Conservation (phyloP, 441 rosid species). For the Erodium trifolium region DNA sequence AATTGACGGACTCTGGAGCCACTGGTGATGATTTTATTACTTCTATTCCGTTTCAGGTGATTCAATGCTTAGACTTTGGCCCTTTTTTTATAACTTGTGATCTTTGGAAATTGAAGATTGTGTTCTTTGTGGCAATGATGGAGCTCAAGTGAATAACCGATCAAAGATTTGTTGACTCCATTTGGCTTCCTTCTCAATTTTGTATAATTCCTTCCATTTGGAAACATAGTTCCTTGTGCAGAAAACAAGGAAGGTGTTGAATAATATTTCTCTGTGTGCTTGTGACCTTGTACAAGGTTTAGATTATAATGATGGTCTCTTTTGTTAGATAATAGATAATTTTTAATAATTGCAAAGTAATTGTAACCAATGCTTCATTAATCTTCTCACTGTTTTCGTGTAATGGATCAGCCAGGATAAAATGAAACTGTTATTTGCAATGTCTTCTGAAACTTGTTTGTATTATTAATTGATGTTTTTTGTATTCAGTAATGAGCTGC, state of each 20-base stretch:
- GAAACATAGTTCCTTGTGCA: not conserved
- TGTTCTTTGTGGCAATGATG: not conserved
- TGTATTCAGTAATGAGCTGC: not conserved
- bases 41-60: conserved; percentile 54
- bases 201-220: too few species aligned
- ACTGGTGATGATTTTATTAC: conserved; percentile 46
- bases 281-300: not conserved
- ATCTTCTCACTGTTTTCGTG: too few species aligned
- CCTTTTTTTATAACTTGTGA: not conserved
- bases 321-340: too few species aligned
- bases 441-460: not conserved
- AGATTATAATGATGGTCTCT: not conserved
- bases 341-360: not conserved
- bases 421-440: not conserved
- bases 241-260: not conserved
- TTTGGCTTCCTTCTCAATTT: not conserved
- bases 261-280: not conserved
- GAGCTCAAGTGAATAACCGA: not conserved
- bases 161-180: not conserved
- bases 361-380: not conserved
- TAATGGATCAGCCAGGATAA: too few species aligned
- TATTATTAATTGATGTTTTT: not conserved
- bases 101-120: not conserved
- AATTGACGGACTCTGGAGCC: conserved; percentile 31
- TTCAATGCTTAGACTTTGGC: too few species aligned